Evolutionary conservation across 352 stramenopile species (phyloP).

Genomic region (Albugo laibachii): DNA sequence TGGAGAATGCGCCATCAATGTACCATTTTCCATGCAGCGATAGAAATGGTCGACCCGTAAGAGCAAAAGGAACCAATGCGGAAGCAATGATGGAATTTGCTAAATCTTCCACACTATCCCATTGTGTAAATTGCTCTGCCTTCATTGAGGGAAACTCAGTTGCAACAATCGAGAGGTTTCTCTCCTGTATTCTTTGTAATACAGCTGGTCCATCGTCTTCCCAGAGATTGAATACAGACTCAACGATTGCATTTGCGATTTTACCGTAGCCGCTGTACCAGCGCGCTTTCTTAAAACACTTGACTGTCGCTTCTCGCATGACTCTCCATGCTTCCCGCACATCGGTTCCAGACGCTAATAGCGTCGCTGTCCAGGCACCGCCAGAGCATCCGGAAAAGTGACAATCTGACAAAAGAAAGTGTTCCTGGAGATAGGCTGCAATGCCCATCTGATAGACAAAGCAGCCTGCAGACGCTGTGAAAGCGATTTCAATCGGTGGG

Average conservation of each 20-base stretch:
- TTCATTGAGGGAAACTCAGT: constrained; percentile 39
- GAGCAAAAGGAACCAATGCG: constrained; percentile 39
- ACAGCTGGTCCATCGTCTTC: constrained; percentile 21
- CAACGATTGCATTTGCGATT: constrained; percentile 27
- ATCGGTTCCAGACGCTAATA: constrained; percentile 26
- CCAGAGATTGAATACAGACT: constrained; percentile 34
- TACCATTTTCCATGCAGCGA: constrained; percentile 40
- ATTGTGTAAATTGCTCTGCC: constrained; percentile 27
- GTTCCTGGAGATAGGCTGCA: constrained; percentile 41
- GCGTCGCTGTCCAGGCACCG: constrained; percentile 17
- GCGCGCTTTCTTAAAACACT: constrained; percentile 7
- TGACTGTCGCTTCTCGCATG: constrained; percentile 23
- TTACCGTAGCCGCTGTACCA: constrained; percentile 51
- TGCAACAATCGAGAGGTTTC: constrained; percentile 30
- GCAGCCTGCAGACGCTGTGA: constrained; percentile 37
- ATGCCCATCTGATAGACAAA: constrained; percentile 64
- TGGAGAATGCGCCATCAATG: constrained; percentile 47
- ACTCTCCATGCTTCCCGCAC: constrained; percentile 23
- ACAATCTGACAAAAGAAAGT: constrained; percentile 25
- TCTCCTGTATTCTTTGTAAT: constrained; percentile 17
- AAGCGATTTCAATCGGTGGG: constrained; percentile 31
- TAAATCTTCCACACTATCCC: constrained; percentile 33
- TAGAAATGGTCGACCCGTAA: constrained; percentile 38
- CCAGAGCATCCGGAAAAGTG: constrained; percentile 22
- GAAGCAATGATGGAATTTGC: constrained; percentile 45